phyloP scores from a whole-genome alignment of 352 stramenopile genomes.

The Phytophthora europaea region DNA sequence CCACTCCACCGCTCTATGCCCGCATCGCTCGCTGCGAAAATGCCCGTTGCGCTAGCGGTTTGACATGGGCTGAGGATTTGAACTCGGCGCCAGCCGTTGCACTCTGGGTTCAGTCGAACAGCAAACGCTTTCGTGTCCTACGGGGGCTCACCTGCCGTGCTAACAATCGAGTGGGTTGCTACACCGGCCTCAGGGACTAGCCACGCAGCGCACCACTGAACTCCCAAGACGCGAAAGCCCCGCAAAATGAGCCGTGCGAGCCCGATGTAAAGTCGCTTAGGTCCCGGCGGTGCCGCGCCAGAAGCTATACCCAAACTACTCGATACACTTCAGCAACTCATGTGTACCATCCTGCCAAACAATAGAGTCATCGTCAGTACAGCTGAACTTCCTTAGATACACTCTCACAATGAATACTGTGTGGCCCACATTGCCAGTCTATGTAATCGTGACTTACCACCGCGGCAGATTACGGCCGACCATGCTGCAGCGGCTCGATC shows the following conservation, averaged over 20 bases:
- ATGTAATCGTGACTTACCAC: slow-evolving; percentile 16
- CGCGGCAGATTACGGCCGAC: slow-evolving; percentile 10
- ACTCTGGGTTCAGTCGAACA: slow-evolving; percentile 26
- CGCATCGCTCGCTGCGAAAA: slow-evolving; percentile 15
- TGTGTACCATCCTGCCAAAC: not conserved
- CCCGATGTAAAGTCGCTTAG: not conserved
- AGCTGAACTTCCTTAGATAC: not conserved
- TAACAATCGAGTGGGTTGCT: not conserved
- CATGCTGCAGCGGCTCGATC: slow-evolving; percentile 4
- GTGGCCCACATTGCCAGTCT: not conserved
- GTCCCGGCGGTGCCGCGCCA: not conserved
- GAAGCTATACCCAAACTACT: slow-evolving; percentile 3
- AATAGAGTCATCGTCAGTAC: not conserved
- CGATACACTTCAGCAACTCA: slow-evolving; percentile 2
- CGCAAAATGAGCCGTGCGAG: not conserved
- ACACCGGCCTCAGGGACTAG: not conserved
- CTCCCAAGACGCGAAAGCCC: not conserved
- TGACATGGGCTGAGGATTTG: slow-evolving; percentile 35
- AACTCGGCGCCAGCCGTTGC: slow-evolving; percentile 15
- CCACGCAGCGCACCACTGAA: not conserved
- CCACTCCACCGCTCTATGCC: slow-evolving; percentile 17
- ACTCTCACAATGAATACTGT: not conserved
- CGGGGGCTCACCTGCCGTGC: slow-evolving; percentile 1
- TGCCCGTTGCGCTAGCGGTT: not conserved
- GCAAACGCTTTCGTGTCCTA: slow-evolving; percentile 30